Base-by-base conservation (phyloP, 371 early-diverging fungal genomes). In the Choanephora cucurbitarum region DNA sequence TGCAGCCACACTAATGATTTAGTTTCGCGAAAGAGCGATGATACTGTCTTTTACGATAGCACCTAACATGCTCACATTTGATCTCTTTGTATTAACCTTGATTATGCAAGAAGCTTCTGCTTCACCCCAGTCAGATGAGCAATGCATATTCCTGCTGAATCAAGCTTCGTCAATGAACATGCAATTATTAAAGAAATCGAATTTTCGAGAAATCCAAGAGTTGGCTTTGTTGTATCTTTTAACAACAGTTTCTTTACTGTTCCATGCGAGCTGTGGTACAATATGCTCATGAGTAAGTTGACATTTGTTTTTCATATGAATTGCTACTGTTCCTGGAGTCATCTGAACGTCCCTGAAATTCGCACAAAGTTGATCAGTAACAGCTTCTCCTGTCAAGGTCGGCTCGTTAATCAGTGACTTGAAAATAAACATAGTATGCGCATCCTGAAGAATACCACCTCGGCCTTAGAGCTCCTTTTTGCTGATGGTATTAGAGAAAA, bases 111-210 rank as follows among this genome's bases (percentile, higher is more conserved):
- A 39, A 10, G 49, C 21, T 37, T 22, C 39, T 10, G 37, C 34
- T 49, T 49, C 49, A 39, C 49, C 0, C 49, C 49, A 49, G 14
- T 39, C 49, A 52, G 41, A 52, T 7, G 31, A 32, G 2, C 44
- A 31, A 10, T 48, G 49, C 31, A 45, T 56, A 28, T 56, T 45
- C 14, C 32, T 41, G 21, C 43, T 56, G 50, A 56, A 56, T 41
- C 57, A 48, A 45, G 57, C 57, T 40, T 56, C 49, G 24, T 56
- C 49, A 43, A 56, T 22, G 19, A 56, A 49, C 5, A 56, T 49
- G 32, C 57, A 49, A 33, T 48, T 37, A 19, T 56, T 56, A 21
- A 24, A 17, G 42, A 43, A 56, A 56, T 56, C 49, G 17, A 43
- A 7, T 44, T 52, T 33, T 52, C 15, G 52, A 22, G 3, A 17